phyloP scores from a whole-genome alignment of 2,329 filamentous ascomycete genomes.

The Chalaropsis thielavioides region DNA sequence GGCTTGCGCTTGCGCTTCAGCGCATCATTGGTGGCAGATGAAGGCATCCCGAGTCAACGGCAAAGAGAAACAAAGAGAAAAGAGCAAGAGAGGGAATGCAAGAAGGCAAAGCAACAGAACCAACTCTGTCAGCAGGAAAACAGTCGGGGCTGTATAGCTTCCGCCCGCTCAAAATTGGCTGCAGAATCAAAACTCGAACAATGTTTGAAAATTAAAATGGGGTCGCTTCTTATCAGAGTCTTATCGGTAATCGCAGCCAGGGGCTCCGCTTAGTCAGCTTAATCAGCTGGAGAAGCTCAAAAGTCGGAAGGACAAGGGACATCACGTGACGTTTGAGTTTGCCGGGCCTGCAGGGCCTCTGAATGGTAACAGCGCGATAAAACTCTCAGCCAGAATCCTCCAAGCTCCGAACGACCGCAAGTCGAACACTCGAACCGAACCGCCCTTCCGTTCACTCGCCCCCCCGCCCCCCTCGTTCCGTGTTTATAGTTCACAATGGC shows the following conservation, averaged over 20 bases:
- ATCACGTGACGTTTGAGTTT: slow-evolving; percentile 28
- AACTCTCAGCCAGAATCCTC: slow-evolving; percentile 32
- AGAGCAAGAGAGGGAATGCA: background rate
- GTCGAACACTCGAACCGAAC: slow-evolving; percentile 30
- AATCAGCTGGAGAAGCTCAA: background rate
- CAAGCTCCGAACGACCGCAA: slow-evolving; percentile 27
- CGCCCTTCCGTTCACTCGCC: slow-evolving; percentile 7
- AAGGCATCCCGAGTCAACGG: slow-evolving; percentile 11
- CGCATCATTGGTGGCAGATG: slow-evolving; percentile 19
- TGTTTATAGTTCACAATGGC: slow-evolving; percentile 59
- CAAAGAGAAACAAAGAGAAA: background rate
- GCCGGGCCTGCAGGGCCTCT: slow-evolving; percentile 22
- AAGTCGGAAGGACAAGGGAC: slow-evolving; percentile 17
- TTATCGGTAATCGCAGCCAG: background rate
- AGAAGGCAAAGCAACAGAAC: background rate
- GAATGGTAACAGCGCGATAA: slow-evolving; percentile 29
- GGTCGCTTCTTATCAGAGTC: slow-evolving; percentile 16
- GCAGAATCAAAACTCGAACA: background rate
- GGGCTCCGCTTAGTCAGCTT: no score
- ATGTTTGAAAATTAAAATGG: slow-evolving; percentile 20
- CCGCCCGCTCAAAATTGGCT: background rate
- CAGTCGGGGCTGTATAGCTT: background rate
- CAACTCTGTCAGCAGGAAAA: background rate
- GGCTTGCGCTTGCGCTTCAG: slow-evolving; percentile 40
- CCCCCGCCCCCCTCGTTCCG: no score